Evolutionary conservation across 2,329 filamentous ascomycete genomes (phyloP), one percentile per base, ranked within the genome.

Genomic region (Trichophyton rubrum): DNA sequence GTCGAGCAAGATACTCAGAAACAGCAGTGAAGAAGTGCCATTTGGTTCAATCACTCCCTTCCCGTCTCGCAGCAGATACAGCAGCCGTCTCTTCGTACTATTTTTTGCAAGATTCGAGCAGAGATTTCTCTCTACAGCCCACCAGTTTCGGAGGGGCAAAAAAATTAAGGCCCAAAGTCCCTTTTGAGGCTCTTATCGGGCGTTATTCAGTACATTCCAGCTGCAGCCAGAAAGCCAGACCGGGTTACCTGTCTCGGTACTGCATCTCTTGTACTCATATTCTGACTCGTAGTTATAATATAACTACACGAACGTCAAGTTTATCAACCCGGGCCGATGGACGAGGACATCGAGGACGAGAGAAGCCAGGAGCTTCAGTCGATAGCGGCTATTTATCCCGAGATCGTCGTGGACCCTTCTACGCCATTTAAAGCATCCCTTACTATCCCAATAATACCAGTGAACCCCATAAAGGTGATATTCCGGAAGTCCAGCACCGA

Each of bases 301-400:
- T 38, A 38, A 38, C 33, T 13, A 38, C 33, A 13, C 33, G 9
- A 38, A 38, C 33, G 11, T 38, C 33, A 38, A 38, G 33, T 38
- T 38, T 1, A 38, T 38, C 33, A 38, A 38, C 30, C n/a, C n/a
- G 33, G 15, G 9, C 24, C 8, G 5, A 61, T 77, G 74, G 69
- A 72, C 56, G 74, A 75, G 64, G 66, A 69, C 59, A 66, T 67
- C 15, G 59, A 61, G 8, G 82, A 85, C 67, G 83, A 85, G 65
- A 79, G 83, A 63, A 75, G 77, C 33, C 78, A 84, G 65, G 83
- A 86, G 71, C 73, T 86, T 55, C 78, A 76, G 8, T 79, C 82
- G 24, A 78, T 86, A 61, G 75, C 78, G 51, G 82, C 83, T 57
- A 86, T 86, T 61, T 86, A 78, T 62, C 83, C 83, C 1, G 83